These are phyloP conservation scores for Penicillium roqueforti DNA, from an alignment of 495 filamentous ascomycete genomes.

Conservation along the genomic window DNA sequence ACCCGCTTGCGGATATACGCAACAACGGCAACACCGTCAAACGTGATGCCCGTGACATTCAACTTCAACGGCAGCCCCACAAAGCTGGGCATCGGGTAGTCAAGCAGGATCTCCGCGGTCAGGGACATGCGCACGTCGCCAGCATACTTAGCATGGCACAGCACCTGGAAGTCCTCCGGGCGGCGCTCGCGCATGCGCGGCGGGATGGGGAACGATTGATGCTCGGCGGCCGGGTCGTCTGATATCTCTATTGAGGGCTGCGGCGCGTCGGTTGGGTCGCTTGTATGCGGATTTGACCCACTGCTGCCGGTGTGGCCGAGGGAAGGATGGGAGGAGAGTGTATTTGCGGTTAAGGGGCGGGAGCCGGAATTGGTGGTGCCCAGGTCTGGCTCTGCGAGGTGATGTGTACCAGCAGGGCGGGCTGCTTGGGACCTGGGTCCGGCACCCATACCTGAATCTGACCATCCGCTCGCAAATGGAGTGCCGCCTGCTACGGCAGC, in stretches of 20 bases:
- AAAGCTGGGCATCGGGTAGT: conserved; percentile 97
- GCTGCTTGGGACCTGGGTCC: conserved; percentile 15
- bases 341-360: conserved; percentile 44
- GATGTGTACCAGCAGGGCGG: conserved; percentile 13
- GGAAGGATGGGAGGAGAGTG: conserved; percentile 31
- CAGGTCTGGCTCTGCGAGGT: conserved; percentile 28
- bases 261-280: conserved; percentile 17
- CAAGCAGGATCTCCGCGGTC: conserved; percentile 89
- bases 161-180: conserved; percentile 73
- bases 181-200: conserved; percentile 40
- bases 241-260: conserved; percentile 26
- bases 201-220: conserved; percentile 27
- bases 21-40: conserved; percentile 88
- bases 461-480: conserved; percentile 51
- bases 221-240: conserved; percentile 24
- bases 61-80: conserved; percentile 87
- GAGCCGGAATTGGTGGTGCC: conserved; percentile 37
- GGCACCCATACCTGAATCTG: conserved; percentile 31
- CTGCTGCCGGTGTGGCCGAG: conserved; percentile 28
- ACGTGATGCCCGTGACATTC: conserved; percentile 88
- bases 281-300: conserved; percentile 23
- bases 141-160: conserved; percentile 81
- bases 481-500: conserved; percentile 76
- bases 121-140: conserved; percentile 81
- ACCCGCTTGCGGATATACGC: conserved; percentile 76